Evolutionary conservation across 2,329 filamentous ascomycete species (phyloP).

Genomic region (Aureobasidium vineae): DNA sequence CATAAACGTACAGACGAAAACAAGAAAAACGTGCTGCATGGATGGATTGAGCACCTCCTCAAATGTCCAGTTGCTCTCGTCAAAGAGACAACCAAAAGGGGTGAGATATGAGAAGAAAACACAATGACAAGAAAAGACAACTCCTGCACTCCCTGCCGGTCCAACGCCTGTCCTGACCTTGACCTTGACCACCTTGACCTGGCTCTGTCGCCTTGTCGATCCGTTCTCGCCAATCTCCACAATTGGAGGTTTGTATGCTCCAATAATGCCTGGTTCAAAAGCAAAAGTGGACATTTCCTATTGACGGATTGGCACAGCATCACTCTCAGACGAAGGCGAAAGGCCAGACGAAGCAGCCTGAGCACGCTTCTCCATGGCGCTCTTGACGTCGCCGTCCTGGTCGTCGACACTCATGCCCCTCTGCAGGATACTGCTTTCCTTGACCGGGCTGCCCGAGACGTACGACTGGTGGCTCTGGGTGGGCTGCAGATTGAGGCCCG

Average conservation of each 20-base stretch:
- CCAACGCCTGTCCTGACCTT: constrained; percentile 17
- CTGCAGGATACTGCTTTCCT: constrained; percentile 85
- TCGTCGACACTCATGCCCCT: constrained; percentile 73
- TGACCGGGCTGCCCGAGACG: constrained; percentile 75
- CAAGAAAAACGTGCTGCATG: background rate
- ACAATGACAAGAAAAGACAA: constrained; percentile 1
- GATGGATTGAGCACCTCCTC: constrained; percentile 4
- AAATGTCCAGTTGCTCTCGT: background rate
- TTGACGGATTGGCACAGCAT: constrained; percentile 29
- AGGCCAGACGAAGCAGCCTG: constrained; percentile 19
- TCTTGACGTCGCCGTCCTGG: constrained; percentile 42
- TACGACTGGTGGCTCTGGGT: constrained; percentile 49
- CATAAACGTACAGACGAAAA: constrained; percentile 10
- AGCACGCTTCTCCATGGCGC: constrained; percentile 28
- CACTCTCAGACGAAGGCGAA: constrained; percentile 28
- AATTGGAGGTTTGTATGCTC: background rate
- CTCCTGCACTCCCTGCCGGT: constrained; percentile 11
- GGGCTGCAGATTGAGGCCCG: constrained; percentile 39
- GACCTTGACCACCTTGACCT: constrained; percentile 1
- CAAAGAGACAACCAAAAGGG: constrained; percentile 1
- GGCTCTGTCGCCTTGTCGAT: background rate
- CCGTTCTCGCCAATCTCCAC: background rate
- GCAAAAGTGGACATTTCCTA: constrained; percentile 1
- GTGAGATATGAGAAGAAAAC: background rate
- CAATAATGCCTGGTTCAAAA: background rate